Evolutionary conservation across 2,329 filamentous ascomycete species (phyloP), one percentile per base, ranked within the genome.

Genomic region (Phoma sp.): DNA sequence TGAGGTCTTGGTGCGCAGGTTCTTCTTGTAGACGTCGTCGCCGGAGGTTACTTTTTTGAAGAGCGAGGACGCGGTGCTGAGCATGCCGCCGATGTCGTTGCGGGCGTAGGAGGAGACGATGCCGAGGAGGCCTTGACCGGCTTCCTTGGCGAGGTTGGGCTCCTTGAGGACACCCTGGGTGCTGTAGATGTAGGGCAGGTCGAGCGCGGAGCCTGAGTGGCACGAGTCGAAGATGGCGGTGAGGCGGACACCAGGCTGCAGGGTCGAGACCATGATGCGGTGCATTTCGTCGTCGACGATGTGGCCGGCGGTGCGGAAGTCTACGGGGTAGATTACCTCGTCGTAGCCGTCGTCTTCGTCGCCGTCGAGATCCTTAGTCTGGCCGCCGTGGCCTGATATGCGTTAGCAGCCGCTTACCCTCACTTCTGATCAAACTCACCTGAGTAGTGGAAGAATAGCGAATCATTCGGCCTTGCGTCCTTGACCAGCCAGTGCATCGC

Each of bases 401-500:
- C 20, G 28, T 37, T 34, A 29, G 28, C n/a, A n/a, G n/a, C n/a
- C n/a, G n/a, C n/a, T 6, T 14, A 21, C 29, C 2, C 20, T 7
- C 23, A n/a, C n/a, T n/a, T n/a, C n/a, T n/a, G n/a, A n/a, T n/a
- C n/a, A n/a, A n/a, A n/a, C n/a, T n/a, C 77, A 92, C 90, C 92
- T 32, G 93, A 96, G 75, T 96, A 98, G 77, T 98, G 93, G 80
- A 98, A 97, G 78, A 98, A 98, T 6, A 98, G 83, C 4, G 93
- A 96, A 73, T 98, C 93, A 72, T 97, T 96, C 0, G 92, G 90
- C 53, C 85, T 85, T 4, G 93, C 93, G 71, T 96, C 93, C 77
- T 96, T 96, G 53, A 97, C 92, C 17, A 98, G 80, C 93, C 93
- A 98, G 74, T 97, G 93, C 93, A 98, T 98, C 25, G 93, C 93